Percentiles rank a stretch among this genome's conserved stretches.
phyloP scores from a whole-genome alignment of 1,284 basidiomycete species.

The Laetiporus sulphureus region DNA sequence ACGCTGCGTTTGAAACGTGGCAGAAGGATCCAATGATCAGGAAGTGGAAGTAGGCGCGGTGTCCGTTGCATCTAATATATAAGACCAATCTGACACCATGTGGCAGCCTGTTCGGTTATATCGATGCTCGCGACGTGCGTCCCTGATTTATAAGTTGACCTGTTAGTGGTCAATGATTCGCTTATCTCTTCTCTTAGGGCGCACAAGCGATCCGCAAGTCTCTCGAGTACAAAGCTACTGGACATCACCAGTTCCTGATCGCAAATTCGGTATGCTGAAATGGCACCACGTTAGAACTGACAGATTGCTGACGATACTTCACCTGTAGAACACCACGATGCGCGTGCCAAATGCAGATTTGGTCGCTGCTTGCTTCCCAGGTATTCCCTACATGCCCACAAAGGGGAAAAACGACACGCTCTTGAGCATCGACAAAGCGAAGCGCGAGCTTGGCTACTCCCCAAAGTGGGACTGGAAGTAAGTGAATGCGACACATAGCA shows the following conservation, averaged over 20 bases:
- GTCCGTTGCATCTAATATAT: too few relatives aligned
- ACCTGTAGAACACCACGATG: slow-evolving; percentile 6
- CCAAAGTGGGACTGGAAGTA: slow-evolving; percentile 7
- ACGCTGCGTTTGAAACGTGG: slow-evolving; percentile 7
- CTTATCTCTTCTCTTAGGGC: too few relatives aligned
- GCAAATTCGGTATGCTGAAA: slow-evolving; percentile 3
- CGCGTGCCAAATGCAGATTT: slow-evolving; percentile 7
- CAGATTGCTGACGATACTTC: too few relatives aligned
- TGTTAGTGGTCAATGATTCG: background rate
- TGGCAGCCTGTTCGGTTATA: slow-evolving; percentile 7
- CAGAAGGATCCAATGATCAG: slow-evolving; percentile 7
- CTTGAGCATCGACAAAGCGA: slow-evolving; percentile 9
- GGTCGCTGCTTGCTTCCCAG: slow-evolving; percentile 5
- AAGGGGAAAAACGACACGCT: slow-evolving; percentile 6
- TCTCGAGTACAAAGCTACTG: slow-evolving; percentile 7
- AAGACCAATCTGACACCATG: too few relatives aligned
- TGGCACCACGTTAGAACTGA: background rate
- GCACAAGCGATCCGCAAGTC: slow-evolving; percentile 8
- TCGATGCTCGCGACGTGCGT: slow-evolving; percentile 7
- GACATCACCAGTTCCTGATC: slow-evolving; percentile 9
- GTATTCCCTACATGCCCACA: slow-evolving; percentile 7
- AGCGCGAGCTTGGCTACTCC: slow-evolving; percentile 4
- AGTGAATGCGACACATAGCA: too few relatives aligned
- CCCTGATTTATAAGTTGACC: background rate
- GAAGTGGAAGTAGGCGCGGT: slow-evolving; percentile 7